phyloP scores from a whole-genome alignment of 805 yeast genomes.

The Wickerhamomyces bovis region DNA sequence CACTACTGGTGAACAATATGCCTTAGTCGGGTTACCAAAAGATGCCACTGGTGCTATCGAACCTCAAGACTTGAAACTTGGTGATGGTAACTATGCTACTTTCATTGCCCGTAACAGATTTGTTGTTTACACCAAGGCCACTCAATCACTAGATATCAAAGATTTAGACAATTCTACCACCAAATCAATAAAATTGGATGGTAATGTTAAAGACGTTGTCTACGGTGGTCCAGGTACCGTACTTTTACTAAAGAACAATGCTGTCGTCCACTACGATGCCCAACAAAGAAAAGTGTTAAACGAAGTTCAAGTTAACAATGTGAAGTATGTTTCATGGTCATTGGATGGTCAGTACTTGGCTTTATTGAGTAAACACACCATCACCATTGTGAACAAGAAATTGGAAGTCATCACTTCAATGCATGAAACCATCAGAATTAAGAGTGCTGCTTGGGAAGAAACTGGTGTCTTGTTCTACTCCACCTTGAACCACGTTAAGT shows the following conservation, averaged over 20 bases:
- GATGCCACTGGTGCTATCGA: constrained; percentile 92
- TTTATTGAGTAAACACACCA: constrained; percentile 83
- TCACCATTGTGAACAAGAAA: constrained; percentile 77
- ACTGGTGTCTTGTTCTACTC: constrained; percentile 86
- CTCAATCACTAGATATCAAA: constrained; percentile 70
- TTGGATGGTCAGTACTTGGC: constrained; percentile 84
- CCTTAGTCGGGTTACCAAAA: constrained; percentile 72
- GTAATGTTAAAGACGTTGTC: constrained; percentile 63
- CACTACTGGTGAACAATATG: constrained; percentile 71
- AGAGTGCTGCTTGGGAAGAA: constrained; percentile 97
- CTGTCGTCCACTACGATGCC: constrained; percentile 81
- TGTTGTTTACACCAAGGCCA: constrained; percentile 63
- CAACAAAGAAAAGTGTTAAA: constrained; percentile 82
- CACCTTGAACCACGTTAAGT: constrained; percentile 92
- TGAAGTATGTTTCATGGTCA: constrained; percentile 88
- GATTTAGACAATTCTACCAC: constrained; percentile 80
- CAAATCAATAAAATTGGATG: constrained; percentile 68
- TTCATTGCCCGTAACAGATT: constrained; percentile 95
- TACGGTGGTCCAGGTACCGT: constrained; percentile 81
- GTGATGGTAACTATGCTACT: constrained; percentile 78
- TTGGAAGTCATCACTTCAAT: constrained; percentile 73
- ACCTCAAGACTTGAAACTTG: constrained; percentile 73
- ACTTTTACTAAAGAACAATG: constrained; percentile 61
- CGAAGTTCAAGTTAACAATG: constrained; percentile 64
- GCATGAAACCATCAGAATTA: constrained; percentile 95